phyloP scores from a whole-genome alignment of 1,284 basidiomycete species.

The Lentinus polychrous region DNA sequence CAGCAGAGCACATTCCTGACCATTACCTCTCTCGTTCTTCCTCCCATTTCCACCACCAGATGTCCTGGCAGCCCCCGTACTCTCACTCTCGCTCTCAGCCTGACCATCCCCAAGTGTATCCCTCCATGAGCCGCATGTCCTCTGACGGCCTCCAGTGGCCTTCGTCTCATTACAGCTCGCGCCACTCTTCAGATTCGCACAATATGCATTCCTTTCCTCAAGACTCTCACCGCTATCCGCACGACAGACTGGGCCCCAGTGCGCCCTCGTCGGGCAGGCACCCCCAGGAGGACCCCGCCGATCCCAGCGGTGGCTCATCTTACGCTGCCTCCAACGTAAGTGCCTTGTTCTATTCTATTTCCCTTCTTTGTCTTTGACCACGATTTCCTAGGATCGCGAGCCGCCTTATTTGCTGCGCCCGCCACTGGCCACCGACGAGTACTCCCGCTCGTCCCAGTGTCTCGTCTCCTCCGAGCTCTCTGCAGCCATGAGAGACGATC shows the following conservation, averaged over 20 bases:
- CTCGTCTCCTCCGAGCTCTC: background rate
- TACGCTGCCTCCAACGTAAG: too few relatives aligned
- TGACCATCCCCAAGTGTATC: slow-evolving; percentile 27
- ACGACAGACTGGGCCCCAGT: too few relatives aligned
- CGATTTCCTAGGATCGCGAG: too few relatives aligned
- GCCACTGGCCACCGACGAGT: background rate
- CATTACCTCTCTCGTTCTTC: slow-evolving; percentile 11
- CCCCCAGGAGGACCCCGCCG: too few relatives aligned
- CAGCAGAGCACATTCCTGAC: slow-evolving; percentile 5
- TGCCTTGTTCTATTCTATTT: too few relatives aligned
- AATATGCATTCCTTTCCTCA: too few relatives aligned
- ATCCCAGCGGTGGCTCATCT: too few relatives aligned
- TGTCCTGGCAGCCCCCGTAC: slow-evolving; percentile 18
- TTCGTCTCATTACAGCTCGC: background rate
- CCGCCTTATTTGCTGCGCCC: background rate
- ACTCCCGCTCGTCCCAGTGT: slow-evolving; percentile 1
- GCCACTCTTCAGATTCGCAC: background rate
- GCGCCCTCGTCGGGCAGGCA: too few relatives aligned
- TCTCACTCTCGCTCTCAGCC: slow-evolving; percentile 19
- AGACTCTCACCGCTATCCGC: too few relatives aligned
- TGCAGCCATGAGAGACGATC: background rate
- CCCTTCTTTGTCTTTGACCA: too few relatives aligned
- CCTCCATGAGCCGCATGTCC: slow-evolving; percentile 21
- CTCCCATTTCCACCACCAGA: slow-evolving; percentile 14
- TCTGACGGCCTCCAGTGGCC: background rate